Evolutionary conservation across 345 rosid genomes (phyloP).

Genomic region (Punica granatum): DNA sequence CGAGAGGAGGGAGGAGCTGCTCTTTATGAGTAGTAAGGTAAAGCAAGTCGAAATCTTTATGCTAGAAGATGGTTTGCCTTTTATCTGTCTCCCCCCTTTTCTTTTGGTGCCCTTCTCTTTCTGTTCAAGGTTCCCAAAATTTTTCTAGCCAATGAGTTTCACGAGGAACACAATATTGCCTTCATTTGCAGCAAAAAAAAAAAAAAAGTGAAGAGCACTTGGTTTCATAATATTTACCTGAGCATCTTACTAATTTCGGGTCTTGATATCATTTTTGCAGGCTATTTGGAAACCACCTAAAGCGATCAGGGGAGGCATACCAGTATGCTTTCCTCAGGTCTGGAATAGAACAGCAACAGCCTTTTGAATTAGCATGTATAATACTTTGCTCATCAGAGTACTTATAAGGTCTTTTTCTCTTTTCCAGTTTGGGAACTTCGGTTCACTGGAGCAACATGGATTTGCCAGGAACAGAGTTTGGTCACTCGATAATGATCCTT

Average conservation of each 20-base stretch:
- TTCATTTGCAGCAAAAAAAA: not conserved
- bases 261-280: slow-evolving; percentile 28
- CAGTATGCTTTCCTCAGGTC: slow-evolving; percentile 93
- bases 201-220: not conserved
- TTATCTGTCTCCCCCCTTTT: not conserved
- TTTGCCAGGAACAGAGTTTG: slow-evolving; percentile 79
- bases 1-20: slow-evolving; percentile 74
- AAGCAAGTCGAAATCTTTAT: not conserved
- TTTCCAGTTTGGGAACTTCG: slow-evolving; percentile 72
- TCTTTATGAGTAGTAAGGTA: slow-evolving; percentile 86
- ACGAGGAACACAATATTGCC: not conserved
- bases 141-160: not conserved
- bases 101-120: too few relatives aligned
- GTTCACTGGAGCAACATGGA: slow-evolving; percentile 79
- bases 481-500: slow-evolving; percentile 71
- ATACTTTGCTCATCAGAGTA: not conserved
- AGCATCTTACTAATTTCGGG: not conserved
- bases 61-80: not conserved
- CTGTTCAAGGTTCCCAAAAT: not conserved
- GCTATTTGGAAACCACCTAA: slow-evolving; percentile 64
- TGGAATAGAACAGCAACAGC: slow-evolving; percentile 8
- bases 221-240: not conserved
- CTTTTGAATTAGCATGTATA: slow-evolving; percentile 7
- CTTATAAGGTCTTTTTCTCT: slow-evolving; percentile 13
- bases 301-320: slow-evolving; percentile 79